A percentile compares a stretch with the other conserved stretches of the same genome.
Evolutionary conservation across 1,284 basidiomycete genomes (phyloP).

Genomic region (Xerocomus amazonicus): DNA sequence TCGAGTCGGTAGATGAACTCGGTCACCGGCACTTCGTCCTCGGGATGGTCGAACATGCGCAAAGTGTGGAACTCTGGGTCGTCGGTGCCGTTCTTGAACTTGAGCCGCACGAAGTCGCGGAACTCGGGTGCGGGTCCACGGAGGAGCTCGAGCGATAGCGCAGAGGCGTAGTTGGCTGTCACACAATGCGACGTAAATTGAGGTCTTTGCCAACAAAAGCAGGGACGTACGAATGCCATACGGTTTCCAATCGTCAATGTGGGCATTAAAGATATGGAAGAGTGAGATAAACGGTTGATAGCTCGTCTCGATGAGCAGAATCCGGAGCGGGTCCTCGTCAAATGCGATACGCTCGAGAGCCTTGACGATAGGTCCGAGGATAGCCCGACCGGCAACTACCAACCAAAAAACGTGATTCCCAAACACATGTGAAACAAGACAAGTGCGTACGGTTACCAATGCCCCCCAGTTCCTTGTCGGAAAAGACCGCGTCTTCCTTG

Average conservation of each 20-base stretch:
- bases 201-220: not conserved
- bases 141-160: conserved; percentile 73
- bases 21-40: conserved; percentile 60
- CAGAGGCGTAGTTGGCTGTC: conserved; percentile 74
- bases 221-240: conserved; percentile 57
- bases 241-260: conserved; percentile 49
- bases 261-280: conserved; percentile 69
- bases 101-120: conserved; percentile 75
- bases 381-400: conserved; percentile 73
- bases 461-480: conserved; percentile 54
- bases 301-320: conserved; percentile 70
- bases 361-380: conserved; percentile 65
- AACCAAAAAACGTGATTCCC: not conserved
- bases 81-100: conserved; percentile 79
- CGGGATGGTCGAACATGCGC: conserved; percentile 59
- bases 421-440: not conserved
- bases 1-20: conserved; percentile 76
- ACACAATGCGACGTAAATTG: not conserved
- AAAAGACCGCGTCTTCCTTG: conserved; percentile 76
- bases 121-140: conserved; percentile 67
- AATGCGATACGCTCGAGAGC: conserved; percentile 75
- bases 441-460: conserved; percentile 68
- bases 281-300: conserved; percentile 88
- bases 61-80: conserved; percentile 50
- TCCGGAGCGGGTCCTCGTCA: conserved; percentile 71